These are phyloP conservation scores for Pyrenophora teres DNA, from an alignment of 2,329 filamentous ascomycete species.

Conservation along the genomic window DNA sequence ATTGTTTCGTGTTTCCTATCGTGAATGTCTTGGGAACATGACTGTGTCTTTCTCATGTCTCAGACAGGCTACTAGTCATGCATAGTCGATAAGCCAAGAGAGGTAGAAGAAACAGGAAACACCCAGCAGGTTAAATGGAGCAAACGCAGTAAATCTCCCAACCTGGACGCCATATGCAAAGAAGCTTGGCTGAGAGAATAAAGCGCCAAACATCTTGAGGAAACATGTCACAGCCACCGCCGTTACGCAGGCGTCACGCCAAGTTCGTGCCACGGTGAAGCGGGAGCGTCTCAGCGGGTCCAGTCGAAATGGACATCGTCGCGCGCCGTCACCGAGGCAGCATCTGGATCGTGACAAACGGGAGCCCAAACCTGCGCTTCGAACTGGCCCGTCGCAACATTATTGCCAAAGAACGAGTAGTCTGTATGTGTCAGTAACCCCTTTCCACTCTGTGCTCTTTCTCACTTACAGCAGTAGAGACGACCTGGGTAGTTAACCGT, in stretches of 20 bases:
- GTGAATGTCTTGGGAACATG: no score
- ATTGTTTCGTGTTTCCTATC: no score
- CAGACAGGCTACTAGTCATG: no score
- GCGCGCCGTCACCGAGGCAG: constrained; percentile 21
- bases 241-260: constrained; percentile 5
- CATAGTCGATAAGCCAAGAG: no score
- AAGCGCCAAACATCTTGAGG: not conserved
- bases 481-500: constrained; percentile 33
- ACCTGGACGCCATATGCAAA: no score
- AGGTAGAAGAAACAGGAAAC: no score
- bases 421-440: constrained; percentile 27
- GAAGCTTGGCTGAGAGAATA: no score
- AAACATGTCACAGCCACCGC: not conserved
- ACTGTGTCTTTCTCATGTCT: no score
- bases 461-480: constrained; percentile 44
- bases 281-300: constrained; percentile 6
- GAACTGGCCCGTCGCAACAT: constrained; percentile 37
- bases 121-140: no score
- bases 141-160: no score
- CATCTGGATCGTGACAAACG: constrained; percentile 32
- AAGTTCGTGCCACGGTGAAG: not conserved
- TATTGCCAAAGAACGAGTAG: constrained; percentile 42
- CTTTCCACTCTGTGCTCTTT: no score
- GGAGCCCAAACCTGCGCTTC: constrained; percentile 40
- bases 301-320: constrained; percentile 24